Conservation (phyloP, 108 stramenopile species). For the Licmophora abbreviata region DNA sequence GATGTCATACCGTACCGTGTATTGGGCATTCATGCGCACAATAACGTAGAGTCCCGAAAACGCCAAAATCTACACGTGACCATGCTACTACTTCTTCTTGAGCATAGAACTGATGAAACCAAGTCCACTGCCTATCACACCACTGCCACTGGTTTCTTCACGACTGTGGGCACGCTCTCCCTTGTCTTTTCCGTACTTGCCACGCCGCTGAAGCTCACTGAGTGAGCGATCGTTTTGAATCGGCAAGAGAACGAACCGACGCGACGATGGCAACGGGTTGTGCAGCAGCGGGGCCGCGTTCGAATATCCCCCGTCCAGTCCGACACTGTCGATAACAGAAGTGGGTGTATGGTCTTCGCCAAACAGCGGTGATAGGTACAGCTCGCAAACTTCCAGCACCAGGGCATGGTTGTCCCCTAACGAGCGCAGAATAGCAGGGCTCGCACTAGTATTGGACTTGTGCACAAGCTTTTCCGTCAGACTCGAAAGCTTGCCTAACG, state of each 20-base stretch:
- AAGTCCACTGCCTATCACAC: slow-evolving; percentile 57
- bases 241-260: slow-evolving; percentile 70
- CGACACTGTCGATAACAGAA: too few relatives aligned
- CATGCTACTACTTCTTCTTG: slow-evolving; percentile 64
- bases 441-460: background rate
- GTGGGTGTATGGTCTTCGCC: slow-evolving; percentile 34
- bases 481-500: background rate
- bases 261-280: slow-evolving; percentile 65
- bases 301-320: too few relatives aligned
- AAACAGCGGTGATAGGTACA: slow-evolving; percentile 67
- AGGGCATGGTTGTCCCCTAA: slow-evolving; percentile 49
- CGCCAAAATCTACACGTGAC: too few relatives aligned
- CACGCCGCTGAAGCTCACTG: slow-evolving; percentile 66
- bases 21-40: too few relatives aligned
- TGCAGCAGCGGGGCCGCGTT: slow-evolving; percentile 34
- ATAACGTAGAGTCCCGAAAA: too few relatives aligned
- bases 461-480: slow-evolving; percentile 7
- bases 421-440: slow-evolving; percentile 4
- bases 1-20: too few relatives aligned
- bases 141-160: slow-evolving; percentile 28
- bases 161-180: slow-evolving; percentile 44
- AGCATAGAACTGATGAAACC: slow-evolving; percentile 81
- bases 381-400: slow-evolving; percentile 49
- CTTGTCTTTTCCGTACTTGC: slow-evolving; percentile 46
- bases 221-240: slow-evolving; percentile 81